Evolutionary conservation across 225 moss, liverwort and hornwort genomes (phyloP).

Genomic region (Asterella californica): DNA sequence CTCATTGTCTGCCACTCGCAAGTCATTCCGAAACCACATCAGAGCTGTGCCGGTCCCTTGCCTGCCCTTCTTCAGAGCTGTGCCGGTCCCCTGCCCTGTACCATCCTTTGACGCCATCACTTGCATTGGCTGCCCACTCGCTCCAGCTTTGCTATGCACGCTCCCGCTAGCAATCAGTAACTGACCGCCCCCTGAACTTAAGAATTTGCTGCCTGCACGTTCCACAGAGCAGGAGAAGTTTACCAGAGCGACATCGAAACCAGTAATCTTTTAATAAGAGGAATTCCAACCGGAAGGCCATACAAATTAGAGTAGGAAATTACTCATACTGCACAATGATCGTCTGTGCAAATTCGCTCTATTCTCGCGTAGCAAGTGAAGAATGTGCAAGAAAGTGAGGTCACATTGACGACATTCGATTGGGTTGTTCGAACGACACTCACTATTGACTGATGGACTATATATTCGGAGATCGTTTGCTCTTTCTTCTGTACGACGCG

Average conservation of each 20-base stretch:
- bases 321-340: too few relatives aligned
- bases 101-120: slow-evolving; percentile 39
- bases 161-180: slow-evolving; percentile 24
- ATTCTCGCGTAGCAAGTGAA: neutral
- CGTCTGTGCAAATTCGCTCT: neutral
- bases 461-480: neutral
- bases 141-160: slow-evolving; percentile 15
- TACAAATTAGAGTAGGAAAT: too few relatives aligned
- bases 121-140: slow-evolving; percentile 22
- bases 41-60: slow-evolving; percentile 48
- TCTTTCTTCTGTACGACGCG: too few relatives aligned
- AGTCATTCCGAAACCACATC: slow-evolving; percentile 96
- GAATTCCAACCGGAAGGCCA: too few relatives aligned
- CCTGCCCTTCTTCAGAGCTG: slow-evolving; percentile 39
- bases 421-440: neutral
- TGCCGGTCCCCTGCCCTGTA: slow-evolving; percentile 32
- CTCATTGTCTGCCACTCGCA: slow-evolving; percentile 88
- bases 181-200: slow-evolving; percentile 8
- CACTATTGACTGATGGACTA: neutral
- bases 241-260: too few relatives aligned
- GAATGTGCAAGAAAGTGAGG: neutral
- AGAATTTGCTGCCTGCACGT: slow-evolving; percentile 21
- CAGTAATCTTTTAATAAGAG: too few relatives aligned
- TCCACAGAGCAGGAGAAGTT: neutral
- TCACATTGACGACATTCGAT: neutral